Evolutionary conservation across 768 basidiomycete genomes (phyloP), one percentile per base, ranked within the genome.

Genomic region (Kwoniella newhampshirensis): DNA sequence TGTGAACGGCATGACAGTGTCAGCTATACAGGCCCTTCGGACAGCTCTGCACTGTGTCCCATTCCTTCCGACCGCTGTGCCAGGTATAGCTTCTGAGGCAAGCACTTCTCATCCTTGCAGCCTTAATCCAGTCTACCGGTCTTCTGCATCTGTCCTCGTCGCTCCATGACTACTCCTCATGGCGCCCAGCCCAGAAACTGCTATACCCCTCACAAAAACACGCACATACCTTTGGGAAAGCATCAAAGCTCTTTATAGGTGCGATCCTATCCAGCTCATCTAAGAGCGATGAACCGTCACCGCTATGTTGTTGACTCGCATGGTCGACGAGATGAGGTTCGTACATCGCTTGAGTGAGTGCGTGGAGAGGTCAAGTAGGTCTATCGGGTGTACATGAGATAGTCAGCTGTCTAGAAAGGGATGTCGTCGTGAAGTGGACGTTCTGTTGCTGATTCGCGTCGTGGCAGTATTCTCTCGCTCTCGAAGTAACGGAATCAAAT

Each of bases 251-350:
- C 60, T 73, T 72, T 30, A 76, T 68, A 1, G 75, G 75, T 1
- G 73, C 73, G 21, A 76, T 62, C 59, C 64, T 71, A 50, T 76
- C 75, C 20, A 76, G 63, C 59, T 76, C 75, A 12, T 74, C 73
- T 15, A 76, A 54, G 11, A 76, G 23, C 13, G 67, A 66, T 21
- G 47, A 30, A 12, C 63, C 60, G 9, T 64, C 63, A 2, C 54
- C 59, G 20, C 46, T 27, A 6, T 25, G 54, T 45, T 60, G 63
- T 50, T 54, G 45, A 23, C 56, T 49, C 18, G 57, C 60, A 45
- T 63, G 58, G 32, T 61, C 54, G n/a, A 62, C 61, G 26, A 75
- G 66, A 50, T 75, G 74, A 3, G 74, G 74, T 59, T 75, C 74
- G 64, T 66, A 75, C 71, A 70, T 73, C 30, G 26, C 26, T 27